Base-by-base conservation (phyloP, 331 rosid genomes). In the Arachis monticola region DNA sequence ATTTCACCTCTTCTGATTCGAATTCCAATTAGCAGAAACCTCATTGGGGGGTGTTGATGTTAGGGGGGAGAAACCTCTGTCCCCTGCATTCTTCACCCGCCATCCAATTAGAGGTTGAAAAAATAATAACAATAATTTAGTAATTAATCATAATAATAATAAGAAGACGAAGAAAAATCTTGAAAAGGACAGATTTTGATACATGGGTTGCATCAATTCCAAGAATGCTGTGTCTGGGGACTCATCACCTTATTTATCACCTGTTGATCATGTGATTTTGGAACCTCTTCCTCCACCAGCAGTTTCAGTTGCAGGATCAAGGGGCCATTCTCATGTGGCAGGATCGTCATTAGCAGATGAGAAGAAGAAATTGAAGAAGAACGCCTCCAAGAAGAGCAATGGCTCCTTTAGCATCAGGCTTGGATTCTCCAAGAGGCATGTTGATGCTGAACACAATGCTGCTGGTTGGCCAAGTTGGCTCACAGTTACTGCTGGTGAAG, bases 381-480 rank as follows among this genome's bases (percentile, higher is more conserved):
- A 86, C 2, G 45, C 22, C 9, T 84, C 88, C 7, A 82, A 30
- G 38, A 85, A 78, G 59, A 81, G 83, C 64, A 77, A 55, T 67
- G 86, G 86, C 0, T 52, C 88, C 8, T 77, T 77, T 57, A 82
- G 88, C 88, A 79, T 92, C 70, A 83, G 70, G 75, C 38, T 86
- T 58, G 96, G 96, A 0, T 64, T 81, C 47, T 64, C 86, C 1
- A 82, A 79, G 10, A 78, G 92, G 17, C 30, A 67, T 13, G 83
- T 88, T 10, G 93, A 90, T 46, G 97, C 94, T 2, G 99, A 95
- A 77, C 99, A 85, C 10, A 83, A 78, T 72, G 90, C 99, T n/a
- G 98, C 98, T 69, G 99, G 99, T 1, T 95, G 99, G 99, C 99
- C 99, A 10, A 74, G 96, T 40, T 95, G 99, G 99, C 96, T 95